Conservation (phyloP, 371 early-diverging fungal genomes). For the Mucor sp. region DNA sequence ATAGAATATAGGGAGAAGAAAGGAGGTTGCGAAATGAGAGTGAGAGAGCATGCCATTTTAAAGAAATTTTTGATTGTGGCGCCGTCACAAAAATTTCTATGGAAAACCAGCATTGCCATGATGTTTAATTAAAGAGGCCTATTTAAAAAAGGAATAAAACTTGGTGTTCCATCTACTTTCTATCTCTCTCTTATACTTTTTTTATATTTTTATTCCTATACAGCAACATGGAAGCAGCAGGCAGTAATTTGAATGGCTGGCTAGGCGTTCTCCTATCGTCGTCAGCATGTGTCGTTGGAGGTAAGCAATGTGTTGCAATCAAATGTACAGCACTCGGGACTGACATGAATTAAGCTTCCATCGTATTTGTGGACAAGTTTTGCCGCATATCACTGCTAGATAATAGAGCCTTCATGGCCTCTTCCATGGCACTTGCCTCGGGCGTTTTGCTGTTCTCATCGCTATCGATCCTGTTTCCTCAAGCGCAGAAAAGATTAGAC, state of each 20-base stretch:
- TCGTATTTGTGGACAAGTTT: slow-evolving; percentile 25
- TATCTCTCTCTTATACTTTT: background rate
- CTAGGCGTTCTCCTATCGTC: slow-evolving; percentile 39
- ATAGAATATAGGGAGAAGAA: background rate
- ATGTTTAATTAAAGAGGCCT: background rate
- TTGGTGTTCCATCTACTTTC: background rate
- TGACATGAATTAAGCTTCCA: slow-evolving; percentile 22
- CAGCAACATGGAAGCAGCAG: background rate
- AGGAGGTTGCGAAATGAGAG: background rate
- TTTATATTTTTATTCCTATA: background rate
- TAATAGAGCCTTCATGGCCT: slow-evolving; percentile 32
- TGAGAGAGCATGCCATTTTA: background rate
- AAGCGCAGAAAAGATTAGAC: slow-evolving; percentile 27
- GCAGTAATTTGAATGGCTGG: slow-evolving; percentile 29
- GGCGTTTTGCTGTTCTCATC: slow-evolving; percentile 50
- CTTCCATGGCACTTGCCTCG: slow-evolving; percentile 42
- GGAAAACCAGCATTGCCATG: background rate
- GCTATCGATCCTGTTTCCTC: slow-evolving; percentile 37
- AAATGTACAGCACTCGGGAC: background rate
- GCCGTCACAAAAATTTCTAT: slow-evolving; percentile 21
- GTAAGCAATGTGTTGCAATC: slow-evolving; percentile 11
- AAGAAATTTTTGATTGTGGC: slow-evolving; percentile 15
- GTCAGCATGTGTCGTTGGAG: slow-evolving; percentile 39
- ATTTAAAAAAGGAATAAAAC: background rate
- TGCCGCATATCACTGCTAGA: slow-evolving; percentile 24